A percentile compares a stretch with the other conserved stretches of the same genome.
Evolutionary conservation across 441 rosid genomes (phyloP).

Genomic region (Erodium trifolium): DNA sequence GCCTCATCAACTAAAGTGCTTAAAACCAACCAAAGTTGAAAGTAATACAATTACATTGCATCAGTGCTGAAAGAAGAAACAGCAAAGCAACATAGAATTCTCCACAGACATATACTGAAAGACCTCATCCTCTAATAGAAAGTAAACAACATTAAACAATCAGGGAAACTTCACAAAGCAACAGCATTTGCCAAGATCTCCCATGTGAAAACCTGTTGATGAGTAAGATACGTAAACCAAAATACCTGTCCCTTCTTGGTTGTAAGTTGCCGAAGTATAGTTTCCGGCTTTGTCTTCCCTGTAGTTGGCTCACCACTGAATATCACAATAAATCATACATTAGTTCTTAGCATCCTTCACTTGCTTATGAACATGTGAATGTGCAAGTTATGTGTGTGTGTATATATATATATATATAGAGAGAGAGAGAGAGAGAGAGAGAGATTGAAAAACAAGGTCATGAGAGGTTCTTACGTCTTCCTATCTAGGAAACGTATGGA

Average conservation of each 20-base stretch:
- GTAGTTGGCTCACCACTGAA: constrained; percentile 80
- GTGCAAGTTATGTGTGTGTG: no score
- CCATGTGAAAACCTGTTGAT: background rate
- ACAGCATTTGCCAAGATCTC: background rate
- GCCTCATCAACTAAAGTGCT: no score
- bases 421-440: background rate
- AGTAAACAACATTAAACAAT: background rate
- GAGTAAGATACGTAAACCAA: constrained; percentile 2
- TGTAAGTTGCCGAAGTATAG: constrained; percentile 80
- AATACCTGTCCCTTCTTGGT: constrained; percentile 93
- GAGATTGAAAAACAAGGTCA: constrained; percentile 11
- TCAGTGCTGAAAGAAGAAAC: no score
- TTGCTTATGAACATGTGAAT: background rate
- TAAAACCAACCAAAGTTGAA: no score
- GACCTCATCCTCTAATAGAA: background rate
- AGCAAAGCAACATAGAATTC: no score
- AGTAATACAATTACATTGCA: no score
- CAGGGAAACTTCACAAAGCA: background rate
- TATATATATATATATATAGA: no score
- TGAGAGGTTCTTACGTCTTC: constrained; percentile 60
- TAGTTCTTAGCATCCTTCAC: constrained; percentile 9
- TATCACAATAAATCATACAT: constrained; percentile 19
- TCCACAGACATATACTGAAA: no score
- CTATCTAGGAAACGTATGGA: constrained; percentile 81
- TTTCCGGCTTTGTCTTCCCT: constrained; percentile 80